phyloP scores from a whole-genome alignment of 202 grass and related monocot species.

The Musa balbisiana region DNA sequence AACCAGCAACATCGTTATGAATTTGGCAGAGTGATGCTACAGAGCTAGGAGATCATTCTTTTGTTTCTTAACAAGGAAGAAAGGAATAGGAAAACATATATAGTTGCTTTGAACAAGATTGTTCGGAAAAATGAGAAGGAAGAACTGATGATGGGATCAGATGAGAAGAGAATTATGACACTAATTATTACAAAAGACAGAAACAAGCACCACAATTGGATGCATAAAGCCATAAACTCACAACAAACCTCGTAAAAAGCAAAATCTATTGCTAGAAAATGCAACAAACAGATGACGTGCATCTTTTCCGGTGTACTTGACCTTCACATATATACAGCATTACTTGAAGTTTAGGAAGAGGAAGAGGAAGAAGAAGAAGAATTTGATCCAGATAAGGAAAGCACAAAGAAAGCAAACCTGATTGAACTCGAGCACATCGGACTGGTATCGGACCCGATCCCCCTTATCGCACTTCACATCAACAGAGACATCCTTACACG shows the following conservation, averaged over 20 bases:
- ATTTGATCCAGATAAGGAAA: background rate
- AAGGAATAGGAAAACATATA: background rate
- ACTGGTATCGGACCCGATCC: constrained; percentile 69
- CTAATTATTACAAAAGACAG: background rate
- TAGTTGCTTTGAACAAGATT: too few species aligned
- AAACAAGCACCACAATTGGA: background rate
- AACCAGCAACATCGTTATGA: too few species aligned
- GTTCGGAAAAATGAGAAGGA: too few species aligned
- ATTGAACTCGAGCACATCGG: constrained; percentile 73
- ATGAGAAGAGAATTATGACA: background rate
- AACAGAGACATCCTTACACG: constrained; percentile 36
- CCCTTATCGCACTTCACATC: constrained; percentile 91
- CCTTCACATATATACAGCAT: background rate
- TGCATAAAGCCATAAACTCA: background rate
- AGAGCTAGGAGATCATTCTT: background rate
- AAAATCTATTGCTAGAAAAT: too few species aligned
- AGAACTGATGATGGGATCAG: too few species aligned
- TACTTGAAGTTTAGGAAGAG: background rate
- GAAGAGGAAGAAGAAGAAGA: background rate
- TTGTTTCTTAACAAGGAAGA: background rate
- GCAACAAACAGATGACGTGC: too few species aligned
- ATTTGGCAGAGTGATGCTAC: background rate
- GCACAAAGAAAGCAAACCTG: constrained; percentile 33
- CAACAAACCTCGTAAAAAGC: too few species aligned
- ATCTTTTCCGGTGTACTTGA: too few species aligned